Evolutionary conservation across 441 rosid species (phyloP).

Genomic region (Capsella rubella): DNA sequence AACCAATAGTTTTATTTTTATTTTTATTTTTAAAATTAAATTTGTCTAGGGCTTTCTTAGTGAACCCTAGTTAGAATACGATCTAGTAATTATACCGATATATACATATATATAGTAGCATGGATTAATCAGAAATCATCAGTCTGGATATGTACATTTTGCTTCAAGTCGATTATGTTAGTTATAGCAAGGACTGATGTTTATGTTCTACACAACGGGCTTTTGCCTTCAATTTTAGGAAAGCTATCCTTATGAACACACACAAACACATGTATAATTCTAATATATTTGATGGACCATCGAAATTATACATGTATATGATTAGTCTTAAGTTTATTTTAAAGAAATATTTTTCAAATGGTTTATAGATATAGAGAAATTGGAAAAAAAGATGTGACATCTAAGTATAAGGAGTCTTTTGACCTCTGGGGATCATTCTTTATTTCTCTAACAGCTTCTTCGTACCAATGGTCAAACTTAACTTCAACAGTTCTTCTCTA

Average conservation of each 20-base stretch:
- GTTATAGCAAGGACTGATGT: background rate
- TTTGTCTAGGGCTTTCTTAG: conserved; percentile 12
- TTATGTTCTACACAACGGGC: background rate
- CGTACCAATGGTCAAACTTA: conserved; percentile 30
- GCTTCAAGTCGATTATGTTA: background rate
- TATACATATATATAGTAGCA: background rate
- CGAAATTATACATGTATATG: background rate
- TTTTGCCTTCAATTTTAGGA: background rate
- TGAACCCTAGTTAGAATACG: conserved; percentile 21
- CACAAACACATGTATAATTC: background rate
- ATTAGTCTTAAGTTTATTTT: background rate
- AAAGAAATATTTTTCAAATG: background rate
- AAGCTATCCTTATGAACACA: background rate
- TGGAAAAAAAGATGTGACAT: conserved; percentile 32
- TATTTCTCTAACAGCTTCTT: conserved; percentile 6
- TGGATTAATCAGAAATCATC: background rate
- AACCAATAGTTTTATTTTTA: background rate
- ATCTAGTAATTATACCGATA: background rate
- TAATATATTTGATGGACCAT: background rate
- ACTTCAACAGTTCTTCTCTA: conserved; percentile 21
- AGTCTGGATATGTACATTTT: conserved; percentile 4
- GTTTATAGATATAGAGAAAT: conserved; percentile 16
- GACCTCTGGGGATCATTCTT: conserved; percentile 36
- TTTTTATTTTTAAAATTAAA: background rate
- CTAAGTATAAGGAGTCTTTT: conserved; percentile 34